Evolutionary conservation across 2,329 filamentous ascomycete species (phyloP).

Genomic region (Hypoxylon sp.): DNA sequence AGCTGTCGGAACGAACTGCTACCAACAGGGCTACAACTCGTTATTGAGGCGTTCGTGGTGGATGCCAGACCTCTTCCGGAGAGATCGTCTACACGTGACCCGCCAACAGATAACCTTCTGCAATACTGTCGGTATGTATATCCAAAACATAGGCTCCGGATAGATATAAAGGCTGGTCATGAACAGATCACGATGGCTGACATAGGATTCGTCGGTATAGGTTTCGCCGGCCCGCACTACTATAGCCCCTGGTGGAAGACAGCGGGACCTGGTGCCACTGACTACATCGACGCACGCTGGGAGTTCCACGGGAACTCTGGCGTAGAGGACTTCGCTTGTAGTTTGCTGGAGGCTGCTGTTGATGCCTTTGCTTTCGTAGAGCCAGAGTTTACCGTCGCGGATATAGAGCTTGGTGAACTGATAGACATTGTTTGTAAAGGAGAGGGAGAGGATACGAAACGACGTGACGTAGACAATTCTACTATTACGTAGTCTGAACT

Average conservation of each 20-base stretch:
- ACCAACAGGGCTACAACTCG: not conserved
- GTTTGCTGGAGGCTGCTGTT: not conserved
- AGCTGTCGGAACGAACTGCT: slow-evolving; percentile 10
- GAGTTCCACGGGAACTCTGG: not conserved
- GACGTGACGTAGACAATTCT: not conserved
- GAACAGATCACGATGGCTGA: no score
- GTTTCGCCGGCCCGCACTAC: not conserved
- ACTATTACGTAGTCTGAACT: no score
- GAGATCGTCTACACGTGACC: not conserved
- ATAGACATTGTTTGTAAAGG: not conserved
- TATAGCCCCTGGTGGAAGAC: slow-evolving; percentile 4
- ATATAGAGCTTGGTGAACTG: not conserved
- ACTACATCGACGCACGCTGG: slow-evolving; percentile 6
- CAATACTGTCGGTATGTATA: no score
- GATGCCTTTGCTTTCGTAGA: not conserved
- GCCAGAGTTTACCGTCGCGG: not conserved
- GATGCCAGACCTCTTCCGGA: slow-evolving; percentile 7
- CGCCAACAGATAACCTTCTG: not conserved
- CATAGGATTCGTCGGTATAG: not conserved
- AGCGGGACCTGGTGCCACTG: not conserved
- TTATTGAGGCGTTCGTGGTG: slow-evolving; percentile 2
- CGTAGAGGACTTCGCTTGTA: not conserved
- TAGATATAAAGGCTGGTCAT: no score
- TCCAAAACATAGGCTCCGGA: not conserved
- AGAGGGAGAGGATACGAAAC: not conserved